phyloP scores from a whole-genome alignment of 176 grass and related monocot species.

The Aechmea fasciata region DNA sequence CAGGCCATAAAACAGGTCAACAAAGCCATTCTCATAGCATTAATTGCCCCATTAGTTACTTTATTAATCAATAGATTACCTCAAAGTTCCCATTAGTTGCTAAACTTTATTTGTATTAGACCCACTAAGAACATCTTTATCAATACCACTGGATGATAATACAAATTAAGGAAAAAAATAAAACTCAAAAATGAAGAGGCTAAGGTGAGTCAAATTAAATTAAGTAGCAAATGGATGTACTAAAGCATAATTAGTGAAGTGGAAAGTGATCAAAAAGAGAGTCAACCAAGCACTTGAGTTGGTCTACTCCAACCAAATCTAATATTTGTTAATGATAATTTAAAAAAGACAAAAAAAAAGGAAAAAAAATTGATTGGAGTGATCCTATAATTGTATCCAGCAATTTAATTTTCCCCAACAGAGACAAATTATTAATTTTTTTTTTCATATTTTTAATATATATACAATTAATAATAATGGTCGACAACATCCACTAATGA shows the following conservation, averaged over 20 bases:
- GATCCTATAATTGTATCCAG: not conserved
- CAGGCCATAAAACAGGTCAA: not conserved
- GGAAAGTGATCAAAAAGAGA: not conserved
- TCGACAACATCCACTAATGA: slow-evolving; percentile 1
- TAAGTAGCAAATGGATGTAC: not conserved
- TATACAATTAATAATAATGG: not conserved
- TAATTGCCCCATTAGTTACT: not conserved
- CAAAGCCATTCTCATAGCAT: not conserved
- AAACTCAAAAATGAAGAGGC: not conserved
- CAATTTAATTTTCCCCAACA: not conserved
- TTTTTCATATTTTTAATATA: not conserved
- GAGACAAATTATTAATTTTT: not conserved
- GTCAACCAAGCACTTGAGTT: not conserved
- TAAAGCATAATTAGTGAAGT: not conserved
- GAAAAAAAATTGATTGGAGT: not conserved
- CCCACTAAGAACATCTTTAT: slow-evolving; percentile 1
- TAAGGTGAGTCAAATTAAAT: not conserved
- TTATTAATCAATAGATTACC: slow-evolving; percentile 1
- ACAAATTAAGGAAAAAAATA: not conserved
- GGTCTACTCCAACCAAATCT: not conserved
- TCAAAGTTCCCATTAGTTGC: not conserved
- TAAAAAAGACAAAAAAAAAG: not conserved
- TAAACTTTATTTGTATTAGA: not conserved
- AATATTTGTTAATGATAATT: not conserved
- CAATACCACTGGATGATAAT: not conserved